Evolutionary conservation across 2,329 filamentous ascomycete species (phyloP), one percentile per base, ranked within the genome.

Genomic region (Aureobasidium zeae): DNA sequence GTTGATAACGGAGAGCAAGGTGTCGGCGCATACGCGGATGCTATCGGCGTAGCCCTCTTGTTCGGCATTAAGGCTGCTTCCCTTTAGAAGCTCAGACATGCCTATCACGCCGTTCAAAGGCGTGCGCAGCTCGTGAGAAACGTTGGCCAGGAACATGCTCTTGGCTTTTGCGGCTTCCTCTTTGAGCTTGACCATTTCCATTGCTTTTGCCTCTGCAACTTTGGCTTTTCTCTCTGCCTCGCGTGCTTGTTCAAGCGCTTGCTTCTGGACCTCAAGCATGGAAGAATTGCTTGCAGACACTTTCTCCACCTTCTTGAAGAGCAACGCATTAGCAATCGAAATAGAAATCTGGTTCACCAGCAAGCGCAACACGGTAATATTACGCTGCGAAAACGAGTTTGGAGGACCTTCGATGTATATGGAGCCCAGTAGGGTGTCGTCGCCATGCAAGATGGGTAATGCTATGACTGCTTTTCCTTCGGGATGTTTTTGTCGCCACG

Each of bases 161-260:
- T 89, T 89, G 28, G 83, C 84, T 61, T 83, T 86, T 16, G 83
- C 83, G 9, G 84, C 84, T 60, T 89, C 84, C 57, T 89, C 83
- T 12, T 86, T 86, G 28, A 88, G 72, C 62, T 84, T 81, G 58
- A 88, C 83, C 58, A 86, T 86, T 48, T 80, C 76, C 56, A 84
- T 78, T 6, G 84, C 84, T 56, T 86, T 77, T 0, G 81, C 77
- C 58, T 88, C 83, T 1, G 84, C 84, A 41, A 75, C 67, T 59
- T 86, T 86, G 8, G 84, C 83, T 59, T 87, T 86, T 48, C 73
- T 73, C 60, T 88, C 83, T 0, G 83, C 80, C 48, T 80, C 76
- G 44, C 79, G 71, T 10, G 84, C 83, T 56, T 86, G 80, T 3
- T 73, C 74, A 8, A 88, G 69, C 2, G 84, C 81, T 20, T 76